Conservation (phyloP, 352 stramenopile species). For the Phytophthora pistaciae region DNA sequence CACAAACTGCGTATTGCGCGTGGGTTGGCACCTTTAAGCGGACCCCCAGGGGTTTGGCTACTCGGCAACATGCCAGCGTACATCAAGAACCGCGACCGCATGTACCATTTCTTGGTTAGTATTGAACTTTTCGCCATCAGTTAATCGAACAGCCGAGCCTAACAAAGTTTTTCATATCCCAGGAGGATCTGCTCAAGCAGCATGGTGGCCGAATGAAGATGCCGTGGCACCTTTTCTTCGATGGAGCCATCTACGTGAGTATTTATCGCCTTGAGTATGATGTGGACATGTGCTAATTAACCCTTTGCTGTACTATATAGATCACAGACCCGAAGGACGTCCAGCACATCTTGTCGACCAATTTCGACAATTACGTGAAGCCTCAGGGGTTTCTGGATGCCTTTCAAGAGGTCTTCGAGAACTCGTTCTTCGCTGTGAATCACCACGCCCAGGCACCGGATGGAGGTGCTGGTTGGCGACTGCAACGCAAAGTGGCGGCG, state of each 20-base stretch:
- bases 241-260: constrained; percentile 67
- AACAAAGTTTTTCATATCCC: not conserved
- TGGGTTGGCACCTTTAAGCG: constrained; percentile 50
- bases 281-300: no score
- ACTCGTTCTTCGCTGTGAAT: constrained; percentile 84
- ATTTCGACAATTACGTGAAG: constrained; percentile 81
- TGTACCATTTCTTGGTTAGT: constrained; percentile 64
- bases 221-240: constrained; percentile 72
- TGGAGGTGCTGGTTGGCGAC: constrained; percentile 66
- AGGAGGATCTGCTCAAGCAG: constrained; percentile 52
- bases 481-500: constrained; percentile 86
- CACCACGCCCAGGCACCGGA: constrained; percentile 60
- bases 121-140: not conserved
- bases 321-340: constrained; percentile 71
- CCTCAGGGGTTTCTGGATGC: constrained; percentile 73
- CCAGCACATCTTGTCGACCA: constrained; percentile 73
- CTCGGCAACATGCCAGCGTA: constrained; percentile 67
- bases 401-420: constrained; percentile 70
- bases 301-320: no score
- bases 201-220: constrained; percentile 67
- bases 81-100: constrained; percentile 57
- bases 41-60: constrained; percentile 51
- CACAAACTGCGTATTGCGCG: constrained; percentile 68
- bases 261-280: no score
- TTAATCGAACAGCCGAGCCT: not conserved